Conservation (phyloP, 2,329 filamentous ascomycete species). For the Chrysosporium keratinophilum region DNA sequence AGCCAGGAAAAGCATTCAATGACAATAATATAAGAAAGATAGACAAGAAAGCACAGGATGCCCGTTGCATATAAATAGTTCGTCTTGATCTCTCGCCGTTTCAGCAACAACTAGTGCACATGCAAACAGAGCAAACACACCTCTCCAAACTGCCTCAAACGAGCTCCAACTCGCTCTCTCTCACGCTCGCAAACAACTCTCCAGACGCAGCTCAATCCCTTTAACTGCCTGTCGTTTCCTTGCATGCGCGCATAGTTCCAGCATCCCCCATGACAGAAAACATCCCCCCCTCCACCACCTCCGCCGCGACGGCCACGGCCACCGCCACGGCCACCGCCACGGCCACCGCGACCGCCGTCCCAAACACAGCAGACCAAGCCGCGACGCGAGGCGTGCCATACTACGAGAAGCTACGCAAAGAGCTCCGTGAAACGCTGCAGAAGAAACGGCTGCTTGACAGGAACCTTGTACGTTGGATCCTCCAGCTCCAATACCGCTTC, state of each 20-base stretch:
- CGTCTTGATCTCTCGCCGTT: no score
- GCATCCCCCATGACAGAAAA: conserved; percentile 32
- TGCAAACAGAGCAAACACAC: conserved; percentile 5
- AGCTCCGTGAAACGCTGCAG: conserved; percentile 55
- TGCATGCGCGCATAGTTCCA: background rate
- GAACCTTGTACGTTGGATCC: conserved; percentile 40
- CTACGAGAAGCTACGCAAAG: conserved; percentile 61
- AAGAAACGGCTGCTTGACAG: conserved; percentile 56
- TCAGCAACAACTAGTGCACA: no score
- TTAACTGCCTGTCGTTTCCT: no score
- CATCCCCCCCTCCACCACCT: conserved; percentile 22
- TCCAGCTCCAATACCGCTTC: background rate
- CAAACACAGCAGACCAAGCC: conserved; percentile 19
- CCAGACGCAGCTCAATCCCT: no score
- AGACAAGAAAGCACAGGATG: no score
- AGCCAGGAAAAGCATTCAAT: no score
- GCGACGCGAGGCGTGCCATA: conserved; percentile 46
- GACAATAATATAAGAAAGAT: no score
- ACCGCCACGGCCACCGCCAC: conserved; percentile 18
- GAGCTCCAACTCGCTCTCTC: background rate
- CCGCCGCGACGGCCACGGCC: conserved; percentile 14
- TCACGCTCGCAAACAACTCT: background rate
- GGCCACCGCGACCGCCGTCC: background rate
- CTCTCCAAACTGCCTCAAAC: background rate
- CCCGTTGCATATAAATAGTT: no score